Evolutionary conservation across 768 basidiomycete genomes (phyloP).

Genomic region (Xerocomus spinulosus): DNA sequence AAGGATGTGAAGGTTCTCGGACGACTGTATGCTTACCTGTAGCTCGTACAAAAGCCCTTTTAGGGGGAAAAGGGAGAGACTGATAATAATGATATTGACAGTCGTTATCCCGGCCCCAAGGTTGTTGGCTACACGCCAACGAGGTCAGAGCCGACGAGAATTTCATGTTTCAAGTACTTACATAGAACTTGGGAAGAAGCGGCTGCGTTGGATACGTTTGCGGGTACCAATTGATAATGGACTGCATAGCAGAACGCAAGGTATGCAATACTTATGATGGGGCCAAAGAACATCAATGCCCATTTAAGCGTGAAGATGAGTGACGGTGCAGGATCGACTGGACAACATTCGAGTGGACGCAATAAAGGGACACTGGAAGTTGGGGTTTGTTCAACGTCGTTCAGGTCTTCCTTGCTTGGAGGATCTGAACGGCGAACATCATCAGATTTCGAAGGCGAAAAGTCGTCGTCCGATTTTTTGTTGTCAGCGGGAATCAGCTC

Average conservation of each 20-base stretch:
- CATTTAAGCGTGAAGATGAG: slow-evolving; percentile 5
- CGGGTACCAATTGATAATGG: slow-evolving; percentile 13
- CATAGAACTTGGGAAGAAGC: slow-evolving; percentile 9
- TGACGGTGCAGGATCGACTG: neutral
- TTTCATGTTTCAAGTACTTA: neutral
- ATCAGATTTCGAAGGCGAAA: neutral
- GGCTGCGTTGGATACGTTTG: neutral
- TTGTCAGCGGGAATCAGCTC: slow-evolving; percentile 1
- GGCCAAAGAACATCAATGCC: slow-evolving; percentile 2
- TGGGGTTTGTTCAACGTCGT: neutral
- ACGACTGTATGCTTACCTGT: neutral
- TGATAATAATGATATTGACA: slow-evolving; percentile 14
- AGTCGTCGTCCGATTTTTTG: neutral
- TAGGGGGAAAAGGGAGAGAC: slow-evolving; percentile 10
- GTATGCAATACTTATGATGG: slow-evolving; percentile 5
- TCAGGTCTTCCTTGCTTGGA: neutral
- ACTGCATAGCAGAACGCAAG: slow-evolving; percentile 17
- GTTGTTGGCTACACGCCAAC: slow-evolving; percentile 1
- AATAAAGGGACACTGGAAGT: slow-evolving; percentile 1
- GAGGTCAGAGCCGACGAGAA: neutral
- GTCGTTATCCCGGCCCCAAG: slow-evolving; percentile 11
- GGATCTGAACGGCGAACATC: neutral
- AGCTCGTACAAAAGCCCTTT: slow-evolving; percentile 10
- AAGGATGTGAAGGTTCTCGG: neutral
- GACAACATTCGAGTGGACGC: neutral